These are phyloP conservation scores for Stenocarpella maydis DNA, from an alignment of 2,329 filamentous ascomycete species.

Conservation along the genomic window DNA sequence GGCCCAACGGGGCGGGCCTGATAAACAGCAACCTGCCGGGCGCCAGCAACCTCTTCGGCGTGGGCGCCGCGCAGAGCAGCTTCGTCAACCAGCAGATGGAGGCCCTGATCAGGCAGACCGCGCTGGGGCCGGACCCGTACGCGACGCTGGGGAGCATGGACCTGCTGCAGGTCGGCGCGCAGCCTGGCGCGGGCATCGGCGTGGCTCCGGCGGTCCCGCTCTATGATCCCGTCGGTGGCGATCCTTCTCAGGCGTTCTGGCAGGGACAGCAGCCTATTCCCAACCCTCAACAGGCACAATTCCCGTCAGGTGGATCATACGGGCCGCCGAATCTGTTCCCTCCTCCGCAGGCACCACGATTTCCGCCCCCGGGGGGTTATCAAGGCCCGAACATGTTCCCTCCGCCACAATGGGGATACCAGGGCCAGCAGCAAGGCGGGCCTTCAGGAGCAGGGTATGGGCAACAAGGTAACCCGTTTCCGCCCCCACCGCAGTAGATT, in stretches of 20 bases:
- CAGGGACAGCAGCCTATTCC: neutral
- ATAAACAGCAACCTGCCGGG: conserved; percentile 4
- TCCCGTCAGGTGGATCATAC: neutral
- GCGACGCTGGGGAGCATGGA: neutral
- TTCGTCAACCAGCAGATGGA: conserved; percentile 19
- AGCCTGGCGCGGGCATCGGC: neutral
- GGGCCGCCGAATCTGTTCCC: neutral
- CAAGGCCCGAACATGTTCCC: no score
- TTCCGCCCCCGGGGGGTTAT: no score
- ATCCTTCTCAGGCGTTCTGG: neutral
- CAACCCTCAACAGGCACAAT: neutral
- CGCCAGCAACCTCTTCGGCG: conserved; percentile 13
- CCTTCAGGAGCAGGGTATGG: no score
- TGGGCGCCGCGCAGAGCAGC: neutral
- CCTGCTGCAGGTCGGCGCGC: neutral
- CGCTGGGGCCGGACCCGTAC: neutral
- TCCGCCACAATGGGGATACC: no score
- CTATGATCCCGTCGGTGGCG: conserved; percentile 6
- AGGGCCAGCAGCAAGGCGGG: no score
- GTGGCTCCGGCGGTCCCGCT: neutral
- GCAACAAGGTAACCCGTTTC: no score
- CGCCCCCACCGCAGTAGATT: no score
- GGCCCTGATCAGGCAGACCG: conserved; percentile 17
- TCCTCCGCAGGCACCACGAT: neutral
- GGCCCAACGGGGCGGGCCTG: conserved; percentile 1